Evolutionary conservation across 2,329 filamentous ascomycete genomes (phyloP).

Genomic region (Cadophora gregata): DNA sequence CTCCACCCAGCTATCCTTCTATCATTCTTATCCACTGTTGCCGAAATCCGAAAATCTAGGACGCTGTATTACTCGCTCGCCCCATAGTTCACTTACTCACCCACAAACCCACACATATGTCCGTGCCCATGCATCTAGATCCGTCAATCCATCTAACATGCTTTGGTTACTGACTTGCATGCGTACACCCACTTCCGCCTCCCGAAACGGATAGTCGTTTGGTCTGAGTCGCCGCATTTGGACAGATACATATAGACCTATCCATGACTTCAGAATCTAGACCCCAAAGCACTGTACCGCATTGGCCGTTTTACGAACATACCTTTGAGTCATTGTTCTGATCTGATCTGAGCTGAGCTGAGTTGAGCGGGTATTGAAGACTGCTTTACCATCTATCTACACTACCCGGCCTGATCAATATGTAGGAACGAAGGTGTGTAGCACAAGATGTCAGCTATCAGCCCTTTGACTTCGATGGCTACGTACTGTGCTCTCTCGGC

Average conservation of each 20-base stretch:
- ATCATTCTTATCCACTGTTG: no score
- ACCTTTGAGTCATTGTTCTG: background rate
- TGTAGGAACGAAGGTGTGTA: background rate
- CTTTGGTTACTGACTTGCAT: no score
- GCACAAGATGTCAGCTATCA: background rate
- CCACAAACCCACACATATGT: background rate
- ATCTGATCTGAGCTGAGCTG: no score
- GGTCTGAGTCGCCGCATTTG: background rate
- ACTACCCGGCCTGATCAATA: background rate
- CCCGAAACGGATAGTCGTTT: background rate
- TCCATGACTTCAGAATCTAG: background rate
- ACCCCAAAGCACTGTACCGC: background rate
- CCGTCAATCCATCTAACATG: no score
- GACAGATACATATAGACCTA: background rate
- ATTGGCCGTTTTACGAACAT: background rate
- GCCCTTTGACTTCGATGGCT: background rate
- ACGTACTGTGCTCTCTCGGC: background rate
- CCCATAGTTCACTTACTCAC: background rate
- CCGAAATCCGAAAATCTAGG: background rate
- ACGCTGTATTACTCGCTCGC: background rate
- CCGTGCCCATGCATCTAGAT: background rate
- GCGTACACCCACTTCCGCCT: background rate
- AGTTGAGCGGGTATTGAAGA: background rate
- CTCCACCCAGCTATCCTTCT: background rate
- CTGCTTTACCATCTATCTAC: background rate